phyloP scores from a whole-genome alignment of 179 eudicot genomes.

The Carnegiea gigantea region DNA sequence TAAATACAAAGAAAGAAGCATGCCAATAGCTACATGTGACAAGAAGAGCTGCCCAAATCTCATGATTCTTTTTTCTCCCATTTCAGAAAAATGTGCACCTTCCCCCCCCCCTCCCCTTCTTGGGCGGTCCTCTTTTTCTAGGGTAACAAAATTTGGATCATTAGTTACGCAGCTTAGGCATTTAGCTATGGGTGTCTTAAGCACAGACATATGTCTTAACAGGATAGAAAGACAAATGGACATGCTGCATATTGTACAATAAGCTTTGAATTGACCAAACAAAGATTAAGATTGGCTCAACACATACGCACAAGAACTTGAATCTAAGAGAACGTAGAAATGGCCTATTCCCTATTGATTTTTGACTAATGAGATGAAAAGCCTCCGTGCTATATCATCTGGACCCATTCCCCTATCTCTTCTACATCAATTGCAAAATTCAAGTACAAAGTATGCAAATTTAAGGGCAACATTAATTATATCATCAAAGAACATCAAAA shows the following conservation, averaged over 20 bases:
- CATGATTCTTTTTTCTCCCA: background rate
- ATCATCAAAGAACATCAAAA: background rate
- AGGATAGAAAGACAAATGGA: background rate
- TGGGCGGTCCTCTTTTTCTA: background rate
- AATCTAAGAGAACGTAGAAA: background rate
- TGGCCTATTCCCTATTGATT: background rate
- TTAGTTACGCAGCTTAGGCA: background rate
- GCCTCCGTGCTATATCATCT: conserved; percentile 4
- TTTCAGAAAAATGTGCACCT: background rate
- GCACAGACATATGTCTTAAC: background rate
- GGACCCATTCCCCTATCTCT: background rate
- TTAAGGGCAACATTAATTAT: background rate
- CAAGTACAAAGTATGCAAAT: background rate
- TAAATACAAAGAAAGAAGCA: background rate
- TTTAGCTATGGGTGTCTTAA: background rate
- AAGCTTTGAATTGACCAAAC: background rate
- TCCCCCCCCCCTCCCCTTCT: background rate
- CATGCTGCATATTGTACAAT: background rate
- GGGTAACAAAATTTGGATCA: background rate
- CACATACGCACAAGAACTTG: background rate
- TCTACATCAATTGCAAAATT: background rate
- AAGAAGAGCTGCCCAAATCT: background rate
- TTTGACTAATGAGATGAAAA: background rate
- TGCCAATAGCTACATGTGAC: background rate
- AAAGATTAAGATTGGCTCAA: background rate